These are phyloP conservation scores for Neovahlkampfia damariscottae DNA, from an alignment of 78 protist genomes.

Conservation along the genomic window DNA sequence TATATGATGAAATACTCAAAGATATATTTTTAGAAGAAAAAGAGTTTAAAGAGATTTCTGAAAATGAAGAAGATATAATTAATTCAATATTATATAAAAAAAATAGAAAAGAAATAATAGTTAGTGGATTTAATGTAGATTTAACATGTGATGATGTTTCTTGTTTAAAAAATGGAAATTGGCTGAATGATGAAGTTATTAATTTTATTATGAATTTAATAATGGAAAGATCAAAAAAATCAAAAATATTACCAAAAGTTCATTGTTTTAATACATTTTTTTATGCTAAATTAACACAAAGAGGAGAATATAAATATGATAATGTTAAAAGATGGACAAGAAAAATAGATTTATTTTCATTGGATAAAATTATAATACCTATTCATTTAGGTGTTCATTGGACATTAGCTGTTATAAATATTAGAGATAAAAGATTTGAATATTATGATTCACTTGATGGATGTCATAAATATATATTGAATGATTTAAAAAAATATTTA, in stretches of 20 bases:
- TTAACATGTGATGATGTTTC: background rate
- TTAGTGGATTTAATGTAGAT: background rate
- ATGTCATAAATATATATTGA: background rate
- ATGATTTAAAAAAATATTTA: background rate
- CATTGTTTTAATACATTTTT: constrained; percentile 55
- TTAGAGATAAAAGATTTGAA: constrained; percentile 40
- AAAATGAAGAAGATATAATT: background rate
- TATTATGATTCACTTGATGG: constrained; percentile 58
- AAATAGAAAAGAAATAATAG: background rate
- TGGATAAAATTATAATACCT: constrained; percentile 62
- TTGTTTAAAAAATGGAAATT: constrained; percentile 11
- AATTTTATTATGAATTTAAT: constrained; percentile 20
- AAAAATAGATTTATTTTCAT: constrained; percentile 49
- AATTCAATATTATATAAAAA: background rate
- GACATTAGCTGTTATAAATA: constrained; percentile 61
- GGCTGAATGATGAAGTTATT: constrained; percentile 43
- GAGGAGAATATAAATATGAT: constrained; percentile 21
- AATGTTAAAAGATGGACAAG: constrained; percentile 61
- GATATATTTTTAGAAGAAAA: too few species aligned
- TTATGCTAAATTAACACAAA: constrained; percentile 34
- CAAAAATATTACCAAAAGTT: background rate
- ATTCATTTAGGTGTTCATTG: constrained; percentile 70
- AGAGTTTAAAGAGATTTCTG: background rate
- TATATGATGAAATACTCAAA: background rate
- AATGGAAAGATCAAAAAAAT: constrained; percentile 1